A percentile compares a stretch with the other conserved stretches of the same genome.
These are phyloP conservation scores for Eucalyptus decipiens DNA, from an alignment of 345 rosid genomes.

Conservation along the genomic window DNA sequence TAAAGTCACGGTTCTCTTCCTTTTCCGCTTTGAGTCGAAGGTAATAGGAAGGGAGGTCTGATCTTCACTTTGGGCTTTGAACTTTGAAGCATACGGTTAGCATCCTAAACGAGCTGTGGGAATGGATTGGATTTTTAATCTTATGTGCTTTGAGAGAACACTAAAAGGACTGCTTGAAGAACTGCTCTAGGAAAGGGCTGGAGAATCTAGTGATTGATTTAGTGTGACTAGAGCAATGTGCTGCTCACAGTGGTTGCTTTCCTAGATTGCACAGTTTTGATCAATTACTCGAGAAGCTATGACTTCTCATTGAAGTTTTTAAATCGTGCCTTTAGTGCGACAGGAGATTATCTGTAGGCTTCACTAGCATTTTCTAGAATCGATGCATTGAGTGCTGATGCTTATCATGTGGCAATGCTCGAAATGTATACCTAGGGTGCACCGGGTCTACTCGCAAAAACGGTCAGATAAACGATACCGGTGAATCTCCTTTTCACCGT, in stretches of 20 bases:
- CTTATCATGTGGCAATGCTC: background rate
- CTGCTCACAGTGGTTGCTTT: background rate
- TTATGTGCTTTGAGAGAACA: no score
- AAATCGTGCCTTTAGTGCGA: background rate
- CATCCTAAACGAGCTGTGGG: no score
- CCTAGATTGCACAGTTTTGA: background rate
- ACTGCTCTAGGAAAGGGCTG: background rate
- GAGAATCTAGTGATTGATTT: background rate
- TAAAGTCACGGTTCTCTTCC: no score
- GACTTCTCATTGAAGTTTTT: background rate
- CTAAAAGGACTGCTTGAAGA: no score
- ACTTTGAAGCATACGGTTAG: no score
- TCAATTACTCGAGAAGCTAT: background rate
- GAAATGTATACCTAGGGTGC: background rate
- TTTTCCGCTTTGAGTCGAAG: no score
- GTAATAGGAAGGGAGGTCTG: no score
- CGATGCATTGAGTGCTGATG: background rate
- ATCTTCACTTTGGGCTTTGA: no score
- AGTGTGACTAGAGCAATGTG: background rate
- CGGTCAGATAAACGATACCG: no score
- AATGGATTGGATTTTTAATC: no score
- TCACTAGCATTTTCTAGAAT: background rate
- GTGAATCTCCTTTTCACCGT: no score
- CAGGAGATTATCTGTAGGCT: background rate
- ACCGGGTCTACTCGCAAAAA: accelerated